Base-by-base conservation (phyloP, 2,329 filamentous ascomycete species). In the Aspergillus tanneri region DNA sequence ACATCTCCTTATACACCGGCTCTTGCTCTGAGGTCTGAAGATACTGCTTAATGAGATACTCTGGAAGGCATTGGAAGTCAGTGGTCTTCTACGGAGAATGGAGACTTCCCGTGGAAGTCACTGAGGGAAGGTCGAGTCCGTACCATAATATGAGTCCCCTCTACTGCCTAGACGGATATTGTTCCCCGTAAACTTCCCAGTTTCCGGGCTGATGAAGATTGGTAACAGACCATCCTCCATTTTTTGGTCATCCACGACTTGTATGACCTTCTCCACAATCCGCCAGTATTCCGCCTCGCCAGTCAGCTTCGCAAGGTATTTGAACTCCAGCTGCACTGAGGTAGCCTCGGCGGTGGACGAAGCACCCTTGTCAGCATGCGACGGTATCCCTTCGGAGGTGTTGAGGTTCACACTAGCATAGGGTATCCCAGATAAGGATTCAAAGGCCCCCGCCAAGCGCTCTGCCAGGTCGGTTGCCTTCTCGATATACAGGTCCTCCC, bases 1-100 rank as follows among this genome's bases (percentile, higher is more conserved):
- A 99, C 84, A 99, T 88, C 11, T 93, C 88, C 56, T 85, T 78
- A 70, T 99, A 99, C 12, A 97, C 73, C 0, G 84, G 78, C 67
- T 99, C 92, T 63, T 91, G 79, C 66, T 87, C 84, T 47, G 88
- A 88, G 10, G 93, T 99, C 70, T 99, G 93, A 16, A 96, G 78
- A 66, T 95, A 97, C 69, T 99, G 93, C 74, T 99, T 99, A 76
- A 97, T 95, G 42, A 99, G 82, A 68, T 99, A 99, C 72, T 99
- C 90, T 76, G 34, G 10, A 42, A 16, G 34, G 27, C 11, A 6
- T 8, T 23, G 41, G 57, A 35, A 55, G 57, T 47, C 18, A 39
- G 25, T 24, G 32, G 7, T 6, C 16, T 12, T 14, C n/a, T n/a
- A n/a, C n/a, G n/a, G n/a, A n/a, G n/a, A n/a, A n/a, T n/a, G n/a